These are phyloP conservation scores for Brassica rapa DNA, from an alignment of 345 rosid genomes.

Conservation along the genomic window DNA sequence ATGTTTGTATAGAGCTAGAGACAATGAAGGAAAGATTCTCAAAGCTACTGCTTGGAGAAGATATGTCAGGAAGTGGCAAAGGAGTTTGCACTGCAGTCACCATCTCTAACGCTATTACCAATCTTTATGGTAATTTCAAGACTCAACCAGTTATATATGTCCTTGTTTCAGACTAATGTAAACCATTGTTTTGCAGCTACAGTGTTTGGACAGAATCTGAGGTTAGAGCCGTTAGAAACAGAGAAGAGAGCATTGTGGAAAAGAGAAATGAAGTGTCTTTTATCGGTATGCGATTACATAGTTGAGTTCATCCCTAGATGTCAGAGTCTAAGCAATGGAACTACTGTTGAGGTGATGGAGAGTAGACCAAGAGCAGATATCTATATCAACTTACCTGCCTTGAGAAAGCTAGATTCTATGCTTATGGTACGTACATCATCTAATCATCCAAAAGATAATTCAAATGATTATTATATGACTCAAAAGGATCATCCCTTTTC, in stretches of 20 bases:
- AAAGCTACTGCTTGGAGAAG: conserved; percentile 87
- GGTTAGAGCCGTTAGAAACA: conserved; percentile 74
- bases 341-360: conserved; percentile 77
- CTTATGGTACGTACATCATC: conserved; percentile 51
- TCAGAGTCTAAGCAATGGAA: conserved; percentile 61
- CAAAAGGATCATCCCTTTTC: not conserved
- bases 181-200: conserved; percentile 59
- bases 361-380: conserved; percentile 78
- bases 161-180: not conserved
- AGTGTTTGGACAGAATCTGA: conserved; percentile 82
- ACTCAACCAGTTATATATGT: not conserved
- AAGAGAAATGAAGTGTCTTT: conserved; percentile 88
- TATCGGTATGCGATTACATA: conserved; percentile 81
- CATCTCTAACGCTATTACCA: conserved; percentile 83
- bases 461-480: not conserved
- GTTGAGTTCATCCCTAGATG: conserved; percentile 65
- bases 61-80: conserved; percentile 93
- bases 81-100: conserved; percentile 87
- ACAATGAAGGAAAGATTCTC: conserved; percentile 84
- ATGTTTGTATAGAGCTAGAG: conserved; percentile 50
- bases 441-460: not conserved
- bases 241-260: conserved; percentile 87
- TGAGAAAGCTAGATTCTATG: conserved; percentile 85
- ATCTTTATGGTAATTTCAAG: conserved; percentile 65
- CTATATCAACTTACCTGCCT: conserved; percentile 84